Base-by-base conservation (phyloP, 2,329 filamentous ascomycete species). In the Polytolypa hystricis region DNA sequence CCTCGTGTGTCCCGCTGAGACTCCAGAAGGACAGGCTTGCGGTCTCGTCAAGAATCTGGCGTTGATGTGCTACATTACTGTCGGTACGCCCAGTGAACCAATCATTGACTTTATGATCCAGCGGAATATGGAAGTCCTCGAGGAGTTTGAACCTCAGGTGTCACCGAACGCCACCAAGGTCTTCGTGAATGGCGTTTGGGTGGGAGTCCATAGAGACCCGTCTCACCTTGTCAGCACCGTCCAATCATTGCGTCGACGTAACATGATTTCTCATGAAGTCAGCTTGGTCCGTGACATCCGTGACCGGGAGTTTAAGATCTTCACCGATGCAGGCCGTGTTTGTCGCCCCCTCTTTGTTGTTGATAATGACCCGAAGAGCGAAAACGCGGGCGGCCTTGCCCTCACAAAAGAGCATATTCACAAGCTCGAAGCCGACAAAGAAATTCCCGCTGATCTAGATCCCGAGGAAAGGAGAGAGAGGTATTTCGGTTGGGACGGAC, bases 121-220 rank as follows among this genome's bases (percentile, higher is more conserved):
- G 48, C 73, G 87, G 46, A 87, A 89, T 53, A 95, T 98, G 85
- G 89, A 96, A 55, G 77, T 95, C 2, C 71, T 98, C 1, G 91
- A 98, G 57, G 91, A 98, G 57, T 98, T 95, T 52, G 84, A 91
- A 55, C 82, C 84, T 4, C 67, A 81, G 42, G 71, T 81, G 35
- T 89, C 86, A 37, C 89, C 89, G 0, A 83, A 93, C 52, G 87
- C 89, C 4, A 98, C 91, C 35, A 98, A 98, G 67, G 81, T 98
- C 31, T 98, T 98, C 53, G 82, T 98, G 50, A 96, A 98, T 54
- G 91, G 91, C 58, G 85, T 89, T 4, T 98, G 93, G 93, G 87
- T 96, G 31, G 93, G 91, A 62, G 81, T 96, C 10, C 86, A 95
- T 54, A 77, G 84, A 47, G 85, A 95, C 50, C 84, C 91, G 7